Percentiles rank a stretch among this genome's conserved stretches.
Evolutionary conservation across 2,329 filamentous ascomycete genomes (phyloP).

Genomic region (Trichoderma sp.): DNA sequence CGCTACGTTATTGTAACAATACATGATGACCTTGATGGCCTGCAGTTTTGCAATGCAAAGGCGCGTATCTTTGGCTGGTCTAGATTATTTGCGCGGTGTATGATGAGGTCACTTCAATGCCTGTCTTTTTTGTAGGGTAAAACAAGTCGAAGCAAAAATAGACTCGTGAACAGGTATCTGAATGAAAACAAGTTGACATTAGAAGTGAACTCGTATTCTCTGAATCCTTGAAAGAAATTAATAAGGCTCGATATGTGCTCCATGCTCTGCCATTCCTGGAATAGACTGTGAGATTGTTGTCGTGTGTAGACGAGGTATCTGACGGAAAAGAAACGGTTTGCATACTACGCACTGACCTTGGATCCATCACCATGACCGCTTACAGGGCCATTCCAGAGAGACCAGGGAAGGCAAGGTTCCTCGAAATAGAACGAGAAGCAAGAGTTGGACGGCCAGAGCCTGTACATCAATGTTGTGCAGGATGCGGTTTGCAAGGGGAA

Average conservation of each 20-base stretch:
- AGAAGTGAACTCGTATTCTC: not conserved
- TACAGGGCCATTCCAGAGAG: not conserved
- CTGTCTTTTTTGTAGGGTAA: not conserved
- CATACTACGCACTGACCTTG: not conserved
- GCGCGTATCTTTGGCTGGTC: not conserved
- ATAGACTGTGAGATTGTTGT: not conserved
- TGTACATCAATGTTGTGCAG: not conserved
- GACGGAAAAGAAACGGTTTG: not conserved
- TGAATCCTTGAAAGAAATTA: not conserved
- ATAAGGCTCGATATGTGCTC: not conserved
- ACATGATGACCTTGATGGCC: constrained; percentile 3
- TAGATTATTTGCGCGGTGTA: not conserved
- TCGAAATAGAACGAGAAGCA: not conserved
- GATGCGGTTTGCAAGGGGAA: not conserved
- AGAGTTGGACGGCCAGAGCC: not conserved
- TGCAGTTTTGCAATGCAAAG: not conserved
- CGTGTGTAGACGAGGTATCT: not conserved
- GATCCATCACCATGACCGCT: not conserved
- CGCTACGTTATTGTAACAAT: constrained; percentile 9
- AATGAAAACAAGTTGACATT: not conserved
- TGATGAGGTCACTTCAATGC: not conserved
- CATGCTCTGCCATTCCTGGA: not conserved
- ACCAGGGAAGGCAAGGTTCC: not conserved
- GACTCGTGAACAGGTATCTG: not conserved
- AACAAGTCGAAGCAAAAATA: not conserved